Evolutionary conservation across 1,139 yeast genomes (phyloP).

Genomic region (Magnusiomyces starmeri): DNA sequence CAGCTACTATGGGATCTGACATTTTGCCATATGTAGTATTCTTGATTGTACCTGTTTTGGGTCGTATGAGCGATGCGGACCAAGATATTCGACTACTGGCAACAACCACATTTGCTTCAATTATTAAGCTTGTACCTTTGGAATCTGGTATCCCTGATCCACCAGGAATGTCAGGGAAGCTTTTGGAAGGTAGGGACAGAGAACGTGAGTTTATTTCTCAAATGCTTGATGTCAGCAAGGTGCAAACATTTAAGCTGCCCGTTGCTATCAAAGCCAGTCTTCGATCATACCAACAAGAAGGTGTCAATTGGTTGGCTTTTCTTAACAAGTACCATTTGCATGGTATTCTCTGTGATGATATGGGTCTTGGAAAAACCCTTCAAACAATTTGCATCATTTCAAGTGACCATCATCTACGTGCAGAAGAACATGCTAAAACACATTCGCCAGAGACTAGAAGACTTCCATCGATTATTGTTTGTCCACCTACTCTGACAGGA

Average conservation of each 20-base stretch:
- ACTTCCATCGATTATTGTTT: conserved; percentile 77
- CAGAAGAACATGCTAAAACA: conserved; percentile 54
- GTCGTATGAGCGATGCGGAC: conserved; percentile 96
- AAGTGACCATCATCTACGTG: conserved; percentile 86
- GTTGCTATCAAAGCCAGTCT: conserved; percentile 88
- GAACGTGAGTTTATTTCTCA: conserved; percentile 94
- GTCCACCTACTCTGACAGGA: conserved; percentile 97
- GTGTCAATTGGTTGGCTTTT: conserved; percentile 97
- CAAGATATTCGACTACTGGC: conserved; percentile 84
- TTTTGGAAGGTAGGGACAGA: conserved; percentile 81
- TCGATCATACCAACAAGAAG: conserved; percentile 95
- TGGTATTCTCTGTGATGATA: conserved; percentile 97
- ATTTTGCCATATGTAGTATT: conserved; percentile 93
- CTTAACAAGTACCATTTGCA: conserved; percentile 90
- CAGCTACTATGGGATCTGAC: conserved; percentile 78
- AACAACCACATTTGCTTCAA: conserved; percentile 93
- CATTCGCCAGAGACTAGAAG: conserved; percentile 61
- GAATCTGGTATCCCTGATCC: conserved; percentile 99
- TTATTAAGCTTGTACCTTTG: conserved; percentile 88
- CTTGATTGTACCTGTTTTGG: conserved; percentile 90
- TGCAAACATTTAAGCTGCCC: conserved; percentile 80
- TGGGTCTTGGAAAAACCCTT: conserved; percentile 97
- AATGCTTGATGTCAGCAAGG: conserved; percentile 97
- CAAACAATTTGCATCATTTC: conserved; percentile 97
- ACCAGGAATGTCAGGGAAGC: conserved; percentile 76